These are phyloP conservation scores for Moringa oleifera DNA, from an alignment of 345 rosid genomes.

Conservation along the genomic window DNA sequence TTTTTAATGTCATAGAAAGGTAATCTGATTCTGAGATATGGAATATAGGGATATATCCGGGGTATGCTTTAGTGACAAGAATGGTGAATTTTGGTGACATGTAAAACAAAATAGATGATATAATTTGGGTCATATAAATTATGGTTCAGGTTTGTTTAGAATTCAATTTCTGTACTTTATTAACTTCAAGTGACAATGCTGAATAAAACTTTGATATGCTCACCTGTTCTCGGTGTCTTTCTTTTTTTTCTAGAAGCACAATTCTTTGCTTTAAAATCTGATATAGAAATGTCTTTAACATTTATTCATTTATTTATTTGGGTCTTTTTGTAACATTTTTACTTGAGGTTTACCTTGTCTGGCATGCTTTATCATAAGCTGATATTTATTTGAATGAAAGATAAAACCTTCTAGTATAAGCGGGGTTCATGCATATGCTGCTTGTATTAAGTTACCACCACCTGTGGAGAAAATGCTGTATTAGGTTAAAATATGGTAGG, in stretches of 20 bases:
- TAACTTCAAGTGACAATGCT: not conserved
- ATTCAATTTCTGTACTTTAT: not conserved
- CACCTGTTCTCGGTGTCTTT: not conserved
- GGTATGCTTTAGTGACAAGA: not conserved
- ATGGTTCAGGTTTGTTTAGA: too few relatives aligned
- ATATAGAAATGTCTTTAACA: not conserved
- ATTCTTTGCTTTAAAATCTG: not conserved
- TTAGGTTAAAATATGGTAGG: not conserved
- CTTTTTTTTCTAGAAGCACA: too few relatives aligned
- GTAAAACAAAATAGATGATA: not conserved
- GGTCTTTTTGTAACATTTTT: not conserved
- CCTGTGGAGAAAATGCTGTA: not conserved
- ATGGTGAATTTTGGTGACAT: not conserved
- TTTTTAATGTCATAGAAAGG: not conserved
- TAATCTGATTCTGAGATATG: too few relatives aligned
- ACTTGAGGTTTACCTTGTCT: not conserved
- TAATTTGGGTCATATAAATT: too few relatives aligned
- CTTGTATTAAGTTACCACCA: not conserved
- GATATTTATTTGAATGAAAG: not conserved
- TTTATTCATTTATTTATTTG: too few relatives aligned
- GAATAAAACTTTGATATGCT: not conserved
- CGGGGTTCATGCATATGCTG: not conserved
- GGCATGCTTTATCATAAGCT: too few relatives aligned
- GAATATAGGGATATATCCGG: not conserved
- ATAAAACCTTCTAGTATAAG: not conserved